These are phyloP conservation scores for Carex myosuroides DNA, from an alignment of 176 grass and related monocot genomes.

Conservation along the genomic window DNA sequence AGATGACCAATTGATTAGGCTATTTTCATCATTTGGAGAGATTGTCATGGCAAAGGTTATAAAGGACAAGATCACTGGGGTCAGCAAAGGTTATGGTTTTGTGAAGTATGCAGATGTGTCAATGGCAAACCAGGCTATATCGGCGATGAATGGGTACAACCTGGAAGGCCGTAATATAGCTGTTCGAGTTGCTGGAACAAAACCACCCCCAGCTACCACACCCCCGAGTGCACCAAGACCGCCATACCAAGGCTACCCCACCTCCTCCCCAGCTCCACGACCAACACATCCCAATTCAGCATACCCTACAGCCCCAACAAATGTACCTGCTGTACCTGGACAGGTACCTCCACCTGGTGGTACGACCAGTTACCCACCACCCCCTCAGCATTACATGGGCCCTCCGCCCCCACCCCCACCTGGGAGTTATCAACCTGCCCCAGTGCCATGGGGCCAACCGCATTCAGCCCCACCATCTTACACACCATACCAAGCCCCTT, in stretches of 20 bases:
- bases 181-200: constrained; percentile 85
- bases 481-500: constrained; percentile 55
- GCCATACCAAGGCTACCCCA: constrained; percentile 13
- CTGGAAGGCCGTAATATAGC: constrained; percentile 78
- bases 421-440: constrained; percentile 54
- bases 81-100: constrained; percentile 96
- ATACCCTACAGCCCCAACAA: constrained; percentile 2
- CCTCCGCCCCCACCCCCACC: constrained; percentile 58
- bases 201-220: constrained; percentile 30
- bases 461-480: constrained; percentile 37
- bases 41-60: constrained; percentile 97
- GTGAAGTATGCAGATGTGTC: constrained; percentile 89
- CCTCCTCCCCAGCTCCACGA: background rate
- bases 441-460: constrained; percentile 66
- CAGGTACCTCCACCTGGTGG: constrained; percentile 16
- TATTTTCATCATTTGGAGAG: constrained; percentile 80
- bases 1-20: constrained; percentile 63
- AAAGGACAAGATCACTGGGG: constrained; percentile 69
- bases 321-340: background rate
- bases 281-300: background rate
- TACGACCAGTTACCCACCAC: constrained; percentile 49
- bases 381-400: constrained; percentile 65
- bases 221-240: constrained; percentile 33
- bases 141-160: constrained; percentile 75
- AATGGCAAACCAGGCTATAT: constrained; percentile 73